phyloP scores from a whole-genome alignment of 129 eudicot species.

The Gnaphalium uliginosum region DNA sequence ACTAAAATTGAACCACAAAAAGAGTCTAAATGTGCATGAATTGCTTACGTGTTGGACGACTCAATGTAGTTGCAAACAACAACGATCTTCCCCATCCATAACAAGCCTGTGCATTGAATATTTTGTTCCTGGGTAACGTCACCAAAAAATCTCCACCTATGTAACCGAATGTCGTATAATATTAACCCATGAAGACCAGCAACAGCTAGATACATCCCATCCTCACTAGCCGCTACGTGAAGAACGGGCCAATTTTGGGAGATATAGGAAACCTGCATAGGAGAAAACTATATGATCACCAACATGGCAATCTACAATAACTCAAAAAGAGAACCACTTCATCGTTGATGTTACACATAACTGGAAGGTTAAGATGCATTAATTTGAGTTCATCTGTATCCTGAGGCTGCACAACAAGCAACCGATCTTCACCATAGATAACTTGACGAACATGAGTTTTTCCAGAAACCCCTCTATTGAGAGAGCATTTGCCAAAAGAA shows the following conservation, averaged over 20 bases:
- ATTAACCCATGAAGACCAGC: slow-evolving; percentile 95
- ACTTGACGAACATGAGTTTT: slow-evolving; percentile 78
- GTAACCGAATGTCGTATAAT: slow-evolving; percentile 78
- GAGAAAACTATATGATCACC: slow-evolving; percentile 33
- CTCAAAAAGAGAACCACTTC: slow-evolving; percentile 3
- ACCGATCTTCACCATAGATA: slow-evolving; percentile 92
- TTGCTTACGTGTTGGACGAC: slow-evolving; percentile 70
- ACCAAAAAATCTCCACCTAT: slow-evolving; percentile 90
- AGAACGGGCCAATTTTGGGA: slow-evolving; percentile 96
- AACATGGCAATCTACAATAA: slow-evolving; percentile 6
- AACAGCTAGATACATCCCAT: slow-evolving; percentile 97
- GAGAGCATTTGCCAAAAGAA: slow-evolving; percentile 94
- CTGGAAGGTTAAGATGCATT: slow-evolving; percentile 96
- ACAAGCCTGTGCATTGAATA: slow-evolving; percentile 91
- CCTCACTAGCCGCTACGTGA: slow-evolving; percentile 94
- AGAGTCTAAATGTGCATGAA: slow-evolving; percentile 14
- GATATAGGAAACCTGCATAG: slow-evolving; percentile 81
- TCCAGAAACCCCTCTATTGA: slow-evolving; percentile 91
- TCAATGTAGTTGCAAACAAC: slow-evolving; percentile 89
- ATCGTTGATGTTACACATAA: slow-evolving; percentile 45
- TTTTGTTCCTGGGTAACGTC: slow-evolving; percentile 95
- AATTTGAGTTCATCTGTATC: slow-evolving; percentile 95
- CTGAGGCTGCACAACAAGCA: slow-evolving; percentile 95
- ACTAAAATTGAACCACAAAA: slow-evolving; percentile 12
- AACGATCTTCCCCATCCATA: slow-evolving; percentile 96